Base-by-base conservation (phyloP, 768 basidiomycete species). In the Sutorius australiensis region DNA sequence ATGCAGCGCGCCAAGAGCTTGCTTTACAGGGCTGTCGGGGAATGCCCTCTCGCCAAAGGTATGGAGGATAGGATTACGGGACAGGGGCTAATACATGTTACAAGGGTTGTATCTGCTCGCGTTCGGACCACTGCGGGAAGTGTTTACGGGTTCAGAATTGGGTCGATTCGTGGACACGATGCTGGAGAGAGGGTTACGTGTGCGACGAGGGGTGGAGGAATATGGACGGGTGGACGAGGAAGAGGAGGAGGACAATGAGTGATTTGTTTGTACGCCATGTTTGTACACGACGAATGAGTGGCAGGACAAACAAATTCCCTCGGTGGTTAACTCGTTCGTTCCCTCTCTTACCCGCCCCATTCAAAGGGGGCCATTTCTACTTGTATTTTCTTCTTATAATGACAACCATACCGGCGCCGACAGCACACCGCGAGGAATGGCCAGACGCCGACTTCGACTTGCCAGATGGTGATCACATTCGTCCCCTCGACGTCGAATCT, bases 361-460 rank as follows among this genome's bases (percentile, higher is more conserved):
- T 24, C 24, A 24, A 24, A 59, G 30, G 56, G 59, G 56, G 60
- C 51, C 58, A 52, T 56, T 42, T 48, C 48, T 62, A 67, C 53
- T 54, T 50, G 49, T 52, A 59, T 51, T 54, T 59, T 13, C 11
- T 27, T 13, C 42, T 59, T 59, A 47, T 65, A 63, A 89, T 89
- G 86, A 68, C 76, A 51, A 72, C 84, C 46, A 74, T 83, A 37
- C 81, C 80, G 34, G 80, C 84, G 6, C 85, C 83, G 12, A 72
- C 79, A 42, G 73, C 78, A 56, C 70, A 74, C 50, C 79, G 80
- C 57, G 89, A 92, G 71, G 88, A 91, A 74, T 92, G 90, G 89
- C 78, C 81, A 40, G 90, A 92, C 69, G 86, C 87, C 56, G 90
- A 92, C 72, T 92, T 92, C 66, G 90, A 91, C 67, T 74, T 92